These are phyloP conservation scores for Cyclocybe cylindracea DNA, from an alignment of 768 basidiomycete genomes.

Conservation along the genomic window DNA sequence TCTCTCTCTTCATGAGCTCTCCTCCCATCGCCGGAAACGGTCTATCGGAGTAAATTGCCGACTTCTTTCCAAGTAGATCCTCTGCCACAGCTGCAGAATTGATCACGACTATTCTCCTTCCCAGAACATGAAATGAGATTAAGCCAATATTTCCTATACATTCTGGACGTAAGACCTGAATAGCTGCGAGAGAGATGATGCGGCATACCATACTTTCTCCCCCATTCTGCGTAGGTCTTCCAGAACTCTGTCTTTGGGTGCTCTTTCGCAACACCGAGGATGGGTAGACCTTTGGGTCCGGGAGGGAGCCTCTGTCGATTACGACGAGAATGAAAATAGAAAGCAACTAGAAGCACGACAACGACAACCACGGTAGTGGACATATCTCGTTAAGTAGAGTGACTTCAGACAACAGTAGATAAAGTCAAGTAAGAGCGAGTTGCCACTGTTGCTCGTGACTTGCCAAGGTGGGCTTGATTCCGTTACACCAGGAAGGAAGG, in stretches of 20 bases:
- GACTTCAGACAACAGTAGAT: no score
- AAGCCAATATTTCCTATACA: conserved; percentile 7
- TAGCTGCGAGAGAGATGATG: not conserved
- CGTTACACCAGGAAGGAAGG: no score
- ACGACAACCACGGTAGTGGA: no score
- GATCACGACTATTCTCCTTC: conserved; percentile 40
- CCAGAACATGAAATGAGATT: conserved; percentile 36
- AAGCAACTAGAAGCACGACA: no score
- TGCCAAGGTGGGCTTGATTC: no score
- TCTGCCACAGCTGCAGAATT: conserved; percentile 40
- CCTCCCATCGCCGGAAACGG: conserved; percentile 30
- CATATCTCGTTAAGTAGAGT: no score
- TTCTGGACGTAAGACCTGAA: conserved; percentile 27
- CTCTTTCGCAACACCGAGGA: conserved; percentile 20
- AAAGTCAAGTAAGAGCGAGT: no score
- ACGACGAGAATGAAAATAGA: no score
- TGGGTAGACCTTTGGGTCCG: conserved; percentile 15
- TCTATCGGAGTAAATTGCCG: conserved; percentile 49
- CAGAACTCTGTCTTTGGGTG: conserved; percentile 17
- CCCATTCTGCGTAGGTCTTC: conserved; percentile 17
- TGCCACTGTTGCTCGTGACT: no score
- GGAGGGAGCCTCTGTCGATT: conserved; percentile 7
- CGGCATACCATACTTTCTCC: conserved; percentile 9
- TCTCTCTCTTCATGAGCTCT: conserved; percentile 25
- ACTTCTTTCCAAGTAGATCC: conserved; percentile 46